phyloP scores from a whole-genome alignment of 1,284 basidiomycete species.

The Trichosporon asahii region DNA sequence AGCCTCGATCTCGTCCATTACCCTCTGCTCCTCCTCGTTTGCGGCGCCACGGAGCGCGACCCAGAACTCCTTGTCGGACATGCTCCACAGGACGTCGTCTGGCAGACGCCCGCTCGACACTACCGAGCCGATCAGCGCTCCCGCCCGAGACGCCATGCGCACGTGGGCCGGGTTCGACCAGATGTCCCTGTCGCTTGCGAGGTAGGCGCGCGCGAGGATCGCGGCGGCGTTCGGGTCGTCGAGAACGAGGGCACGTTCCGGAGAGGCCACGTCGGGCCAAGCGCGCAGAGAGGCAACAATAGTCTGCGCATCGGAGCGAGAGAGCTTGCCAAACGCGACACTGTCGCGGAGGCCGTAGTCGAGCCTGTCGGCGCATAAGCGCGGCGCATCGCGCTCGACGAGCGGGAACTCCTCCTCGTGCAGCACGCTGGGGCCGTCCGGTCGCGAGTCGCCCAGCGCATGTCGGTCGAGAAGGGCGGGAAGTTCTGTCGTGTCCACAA shows the following conservation, averaged over 20 bases:
- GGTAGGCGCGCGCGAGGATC: conserved; percentile 18
- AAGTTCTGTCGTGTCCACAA: conserved; percentile 16
- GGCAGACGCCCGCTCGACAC: conserved; percentile 9
- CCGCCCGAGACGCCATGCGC: conserved; percentile 15
- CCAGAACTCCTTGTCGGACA: conserved; percentile 21
- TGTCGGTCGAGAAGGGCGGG: not conserved
- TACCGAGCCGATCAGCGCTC: conserved; percentile 16
- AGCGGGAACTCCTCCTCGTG: conserved; percentile 23
- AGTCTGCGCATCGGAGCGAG: not conserved
- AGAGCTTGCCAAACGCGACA: conserved; percentile 16
- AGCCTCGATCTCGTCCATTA: conserved; percentile 15
- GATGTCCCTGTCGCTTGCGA: conserved; percentile 13
- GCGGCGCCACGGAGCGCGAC: conserved; percentile 4
- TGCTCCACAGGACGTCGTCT: conserved; percentile 20
- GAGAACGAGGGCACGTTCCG: conserved; percentile 16
- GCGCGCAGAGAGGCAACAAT: conserved; percentile 13
- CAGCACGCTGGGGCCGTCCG: not conserved
- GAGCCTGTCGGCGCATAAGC: conserved; percentile 23
- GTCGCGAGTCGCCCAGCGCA: not conserved
- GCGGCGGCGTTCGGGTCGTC: not conserved
- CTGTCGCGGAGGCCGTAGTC: conserved; percentile 26
- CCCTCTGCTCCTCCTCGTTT: not conserved
- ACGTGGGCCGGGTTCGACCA: conserved; percentile 20
- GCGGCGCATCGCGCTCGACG: conserved; percentile 20
- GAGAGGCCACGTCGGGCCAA: not conserved